Evolutionary conservation across 345 rosid genomes (phyloP), one percentile per base, ranked within the genome.

Genomic region (Camelina sativa): DNA sequence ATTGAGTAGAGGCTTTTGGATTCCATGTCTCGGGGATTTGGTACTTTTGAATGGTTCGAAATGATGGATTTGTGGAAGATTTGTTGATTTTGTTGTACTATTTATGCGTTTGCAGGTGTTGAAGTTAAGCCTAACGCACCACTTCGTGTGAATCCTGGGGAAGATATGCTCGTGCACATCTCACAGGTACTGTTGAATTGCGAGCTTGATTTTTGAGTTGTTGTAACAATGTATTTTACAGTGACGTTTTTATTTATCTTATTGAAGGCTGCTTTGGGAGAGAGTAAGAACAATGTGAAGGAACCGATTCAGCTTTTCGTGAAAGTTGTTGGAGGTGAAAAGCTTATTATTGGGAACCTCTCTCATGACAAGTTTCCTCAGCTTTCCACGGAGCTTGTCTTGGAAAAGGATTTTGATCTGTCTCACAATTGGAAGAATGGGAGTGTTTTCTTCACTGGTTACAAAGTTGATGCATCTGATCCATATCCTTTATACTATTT

Each of bases 351-450:
- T 47, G 96, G 93, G 68, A 86, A 82, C 15, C 88, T 92, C 16
- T 88, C 88, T 25, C 80, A 81, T 32, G 88, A 81, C 7, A 89
- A 86, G 68, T 59, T 81, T 62, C 96, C 95, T 53, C 98, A 88
- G 67, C 35, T 84, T 30, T 12, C 75, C 50, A 77, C 86, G 25
- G 96, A 90, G 76, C 73, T 90, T 79, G 84, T 84, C 35, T 62
- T 90, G 72, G 88, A 88, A 22, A 76, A 53, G 60, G 57, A 62
- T 28, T 88, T 87, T 75, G 85, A 76, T 82, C 78, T 92, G 28
- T 92, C 88, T 30, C 98, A 92, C 75, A 83, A 62, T 46, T 80
- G 87, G 91, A 87, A 82, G 75, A 72, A 82, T 67, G 98, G 91
- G 66, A 88, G 90, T 38, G 85, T 92, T 44, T 85, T 65, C 81